Evolutionary conservation across 495 filamentous ascomycete species (phyloP), one percentile per base, ranked within the genome.

Genomic region (Trichocladium antarcticum): DNA sequence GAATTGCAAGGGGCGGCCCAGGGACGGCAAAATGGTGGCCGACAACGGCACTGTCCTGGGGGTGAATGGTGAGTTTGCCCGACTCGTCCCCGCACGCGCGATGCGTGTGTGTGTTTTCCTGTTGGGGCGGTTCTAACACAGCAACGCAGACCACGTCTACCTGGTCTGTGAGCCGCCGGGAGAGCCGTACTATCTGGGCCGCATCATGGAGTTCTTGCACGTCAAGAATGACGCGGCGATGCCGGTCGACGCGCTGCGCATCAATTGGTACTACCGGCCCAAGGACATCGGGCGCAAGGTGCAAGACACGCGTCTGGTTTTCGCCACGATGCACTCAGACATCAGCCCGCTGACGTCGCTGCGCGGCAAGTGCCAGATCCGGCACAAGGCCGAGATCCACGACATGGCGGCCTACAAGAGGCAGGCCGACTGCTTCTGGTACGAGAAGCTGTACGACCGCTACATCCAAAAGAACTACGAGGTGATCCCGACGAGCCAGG

Each of bases 401-500:
- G 79, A 89, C 60, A 60, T 96, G 42, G 85, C 89, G 38, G 78
- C 82, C 39, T 95, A 93, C 64, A 82, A 90, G 57, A 88, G 85
- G 63, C 68, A 66, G 19, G 81, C 82, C 51, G 85, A 99, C 64
- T 78, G 74, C 53, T 99, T 99, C 61, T 99, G 87, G 84, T 99
- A 86, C 63, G 89, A 95, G 58, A 93, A 95, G 63, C 79, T 97
- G 68, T 97, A 89, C 66, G 92, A 99, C 69, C 82, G 92, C 16
- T 99, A 96, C 68, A 97, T 97, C 42, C 89, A 94, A 57, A 90
- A 94, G 37, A 84, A 87, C 64, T 99, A 97, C 72, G 93, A 97
- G 50, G 86, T 95, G 28, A 89, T 99, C 46, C 90, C 92, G 1
- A 92, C 88, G 1, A 78, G 74, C 37, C 80, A 87, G 62, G 89